Evolutionary conservation across 148 eudicot genomes (phyloP).

Genomic region (Beta vulgaris): DNA sequence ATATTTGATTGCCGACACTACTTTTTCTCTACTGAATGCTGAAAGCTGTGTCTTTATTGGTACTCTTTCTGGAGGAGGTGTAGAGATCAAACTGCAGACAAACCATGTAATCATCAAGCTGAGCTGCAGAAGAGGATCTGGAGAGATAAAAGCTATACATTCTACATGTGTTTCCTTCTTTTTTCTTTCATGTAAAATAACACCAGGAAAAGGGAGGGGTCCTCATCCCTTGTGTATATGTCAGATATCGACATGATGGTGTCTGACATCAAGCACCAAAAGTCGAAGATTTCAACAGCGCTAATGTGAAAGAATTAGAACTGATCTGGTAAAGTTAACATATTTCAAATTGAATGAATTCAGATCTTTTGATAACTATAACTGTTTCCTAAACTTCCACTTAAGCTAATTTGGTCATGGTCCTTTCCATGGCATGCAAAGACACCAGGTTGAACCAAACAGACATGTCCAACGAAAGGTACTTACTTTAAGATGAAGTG

Average conservation of each 20-base stretch:
- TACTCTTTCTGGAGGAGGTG: constrained; percentile 99
- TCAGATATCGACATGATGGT: not conserved
- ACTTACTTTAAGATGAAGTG: not conserved
- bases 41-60: constrained; percentile 93
- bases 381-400: not conserved
- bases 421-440: not conserved
- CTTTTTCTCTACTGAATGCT: constrained; percentile 67
- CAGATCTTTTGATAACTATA: not conserved
- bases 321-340: not conserved
- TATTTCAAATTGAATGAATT: not conserved
- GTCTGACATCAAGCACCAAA: not conserved
- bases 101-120: constrained; percentile 3
- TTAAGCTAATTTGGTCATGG: not conserved
- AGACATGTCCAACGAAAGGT: not conserved
- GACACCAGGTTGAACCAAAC: constrained; percentile 4
- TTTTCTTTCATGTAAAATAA: not conserved
- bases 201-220: not conserved
- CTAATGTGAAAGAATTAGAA: not conserved
- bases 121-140: not conserved
- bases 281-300: not conserved
- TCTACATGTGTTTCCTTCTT: not conserved
- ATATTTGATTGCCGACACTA: constrained; percentile 75
- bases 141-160: not conserved
- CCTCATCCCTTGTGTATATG: not conserved
- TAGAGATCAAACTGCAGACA: constrained; percentile 72